Base-by-base conservation (phyloP, 345 rosid species). In the Gossypium sturtianum region DNA sequence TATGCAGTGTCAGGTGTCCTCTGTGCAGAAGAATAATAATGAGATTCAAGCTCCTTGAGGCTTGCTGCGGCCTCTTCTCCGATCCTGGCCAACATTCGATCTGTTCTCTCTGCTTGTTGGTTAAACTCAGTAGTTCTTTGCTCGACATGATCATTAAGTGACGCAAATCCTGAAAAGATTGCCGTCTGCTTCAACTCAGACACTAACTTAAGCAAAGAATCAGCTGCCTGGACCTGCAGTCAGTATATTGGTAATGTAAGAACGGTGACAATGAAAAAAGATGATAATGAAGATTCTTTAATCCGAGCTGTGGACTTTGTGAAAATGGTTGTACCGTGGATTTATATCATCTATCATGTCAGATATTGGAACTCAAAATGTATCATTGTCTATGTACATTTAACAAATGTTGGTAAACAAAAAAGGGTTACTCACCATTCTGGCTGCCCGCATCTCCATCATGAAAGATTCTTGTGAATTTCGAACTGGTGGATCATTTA, bases 381-480 rank as follows among this genome's bases (percentile, higher is more conserved):
- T 4, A 19, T 4, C 69, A 43, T 16, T 38, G 12, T 58, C 38
- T 61, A 62, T 29, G 66, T n/a, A 20, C 25, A 56, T 7, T 19
- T 19, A 54, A 17, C 23, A 72, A 43, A 44, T 2, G n/a, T 13
- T 34, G 25, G 43, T 38, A 19, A 38, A 38, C 17, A 41, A 22
- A 13, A 34, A 17, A 69, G 2, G 57, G 6, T 44, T 43, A 77
- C 84, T 72, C 43, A 94, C 97, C 97, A 94, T 87, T 84, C 94
- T 85, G 12, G 97, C 84, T n/a, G 98, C 97, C 17, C 95, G 97
- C 95, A 86, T 88, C 82, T 94, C 97, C 98, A 92, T 92, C 97
- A 88, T 90, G 83, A 86, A 86, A 44, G 94, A 87, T 83, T 94
- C 94, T 73, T 94, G 98, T 2, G 93, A 84, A 79, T 92, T 94